Evolutionary conservation across 805 yeast species (phyloP).

Genomic region (Teunomyces gatunensis): DNA sequence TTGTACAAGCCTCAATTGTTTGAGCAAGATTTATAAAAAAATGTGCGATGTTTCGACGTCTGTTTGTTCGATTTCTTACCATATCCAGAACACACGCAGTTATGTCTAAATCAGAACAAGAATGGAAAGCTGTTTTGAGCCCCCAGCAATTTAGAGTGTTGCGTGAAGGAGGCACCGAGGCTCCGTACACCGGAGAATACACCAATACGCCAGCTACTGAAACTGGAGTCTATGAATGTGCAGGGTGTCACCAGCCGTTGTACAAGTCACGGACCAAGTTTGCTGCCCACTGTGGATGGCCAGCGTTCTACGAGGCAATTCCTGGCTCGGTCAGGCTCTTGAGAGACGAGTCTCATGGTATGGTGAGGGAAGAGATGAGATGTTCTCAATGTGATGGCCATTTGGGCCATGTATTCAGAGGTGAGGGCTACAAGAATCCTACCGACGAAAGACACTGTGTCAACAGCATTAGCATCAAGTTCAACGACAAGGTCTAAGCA

Average conservation of each 20-base stretch:
- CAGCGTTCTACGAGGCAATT: conserved; percentile 87
- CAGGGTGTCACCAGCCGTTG: conserved; percentile 78
- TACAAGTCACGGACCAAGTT: conserved; percentile 81
- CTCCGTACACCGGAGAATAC: conserved; percentile 65
- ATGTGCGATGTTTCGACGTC: not conserved
- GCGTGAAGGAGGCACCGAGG: conserved; percentile 71
- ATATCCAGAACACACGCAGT: not conserved
- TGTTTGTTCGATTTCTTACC: not conserved
- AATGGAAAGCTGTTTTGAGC: conserved; percentile 77
- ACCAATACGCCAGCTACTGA: conserved; percentile 46
- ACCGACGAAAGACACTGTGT: conserved; percentile 95
- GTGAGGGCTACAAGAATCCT: conserved; percentile 88
- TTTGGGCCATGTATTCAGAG: conserved; percentile 90
- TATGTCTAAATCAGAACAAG: conserved; percentile 45
- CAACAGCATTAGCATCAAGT: conserved; percentile 78
- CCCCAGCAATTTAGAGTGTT: conserved; percentile 79
- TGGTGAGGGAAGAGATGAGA: conserved; percentile 84
- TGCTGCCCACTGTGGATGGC: conserved; percentile 96
- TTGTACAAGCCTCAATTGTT: not conserved
- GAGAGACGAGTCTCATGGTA: conserved; percentile 66
- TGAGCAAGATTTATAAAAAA: not conserved
- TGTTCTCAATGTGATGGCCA: conserved; percentile 91
- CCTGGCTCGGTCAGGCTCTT: conserved; percentile 70
- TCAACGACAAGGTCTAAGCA: conserved; percentile 41
- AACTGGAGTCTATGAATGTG: conserved; percentile 76